Percentiles rank a stretch among this genome's conserved stretches.
phyloP scores from a whole-genome alignment of 2,329 filamentous ascomycete species.

The Fusarium caatingaense region DNA sequence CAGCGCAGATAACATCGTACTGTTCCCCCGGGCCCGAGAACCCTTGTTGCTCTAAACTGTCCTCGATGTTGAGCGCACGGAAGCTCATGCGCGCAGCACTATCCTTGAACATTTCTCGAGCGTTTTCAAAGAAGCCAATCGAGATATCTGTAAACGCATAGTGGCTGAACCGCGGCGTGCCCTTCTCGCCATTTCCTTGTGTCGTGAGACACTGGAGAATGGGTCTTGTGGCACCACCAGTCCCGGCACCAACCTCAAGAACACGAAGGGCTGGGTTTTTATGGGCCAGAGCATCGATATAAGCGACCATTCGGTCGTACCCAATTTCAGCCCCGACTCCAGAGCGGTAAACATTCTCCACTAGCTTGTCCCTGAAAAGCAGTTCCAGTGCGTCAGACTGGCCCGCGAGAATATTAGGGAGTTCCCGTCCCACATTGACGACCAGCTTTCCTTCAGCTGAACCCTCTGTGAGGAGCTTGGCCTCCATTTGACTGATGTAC shows the following conservation, averaged over 20 bases:
- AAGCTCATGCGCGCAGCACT: background rate
- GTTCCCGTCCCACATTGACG: constrained; percentile 6
- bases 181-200: background rate
- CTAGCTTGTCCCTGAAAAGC: constrained; percentile 9
- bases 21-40: background rate
- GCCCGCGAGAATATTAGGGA: background rate
- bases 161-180: background rate
- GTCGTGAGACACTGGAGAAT: constrained; percentile 2
- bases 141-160: constrained; percentile 10
- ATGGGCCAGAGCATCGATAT: background rate
- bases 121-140: constrained; percentile 8
- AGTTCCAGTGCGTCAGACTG: constrained; percentile 6
- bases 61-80: constrained; percentile 9
- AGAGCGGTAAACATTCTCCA: constrained; percentile 7
- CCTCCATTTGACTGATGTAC: constrained; percentile 1
- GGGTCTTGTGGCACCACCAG: background rate
- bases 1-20: constrained; percentile 8
- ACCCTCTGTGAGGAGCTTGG: background rate
- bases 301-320: background rate
- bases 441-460: constrained; percentile 6
- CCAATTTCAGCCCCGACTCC: constrained; percentile 3
- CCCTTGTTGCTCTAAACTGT: background rate
- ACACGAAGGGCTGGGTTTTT: constrained; percentile 4
- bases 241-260: no score
- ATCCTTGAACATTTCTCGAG: constrained; percentile 3